Evolutionary conservation across 148 eudicot genomes (phyloP).

Genomic region (Fagopyrum homotropicum): DNA sequence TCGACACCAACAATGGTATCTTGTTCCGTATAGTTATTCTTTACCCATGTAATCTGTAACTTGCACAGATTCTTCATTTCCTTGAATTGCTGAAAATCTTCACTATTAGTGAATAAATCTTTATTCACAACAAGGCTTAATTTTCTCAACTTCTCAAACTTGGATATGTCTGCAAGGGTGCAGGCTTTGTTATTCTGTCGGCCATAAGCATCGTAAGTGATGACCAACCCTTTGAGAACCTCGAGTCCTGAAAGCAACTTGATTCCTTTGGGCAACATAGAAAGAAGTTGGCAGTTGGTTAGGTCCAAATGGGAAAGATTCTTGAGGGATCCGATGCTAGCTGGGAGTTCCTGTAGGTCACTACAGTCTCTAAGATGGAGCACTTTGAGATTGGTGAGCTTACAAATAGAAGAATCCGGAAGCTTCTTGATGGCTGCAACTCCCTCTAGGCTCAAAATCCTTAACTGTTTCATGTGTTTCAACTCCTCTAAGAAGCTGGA

Average conservation of each 20-base stretch:
- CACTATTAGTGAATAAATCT: slow-evolving; percentile 15
- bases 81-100: neutral
- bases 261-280: slow-evolving; percentile 38
- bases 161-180: slow-evolving; percentile 26
- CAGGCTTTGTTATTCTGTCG: slow-evolving; percentile 13
- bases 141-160: slow-evolving; percentile 23
- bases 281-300: slow-evolving; percentile 39
- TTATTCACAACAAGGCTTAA: slow-evolving; percentile 28
- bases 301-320: slow-evolving; percentile 42
- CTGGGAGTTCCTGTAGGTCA: slow-evolving; percentile 22
- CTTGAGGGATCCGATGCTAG: slow-evolving; percentile 32
- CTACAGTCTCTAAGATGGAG: slow-evolving; percentile 29
- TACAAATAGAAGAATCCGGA: slow-evolving; percentile 25
- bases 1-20: neutral
- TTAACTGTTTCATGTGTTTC: slow-evolving; percentile 19
- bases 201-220: slow-evolving; percentile 10
- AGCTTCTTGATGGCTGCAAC: slow-evolving; percentile 31
- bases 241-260: slow-evolving; percentile 19
- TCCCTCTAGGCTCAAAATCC: slow-evolving; percentile 41
- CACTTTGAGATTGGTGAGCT: slow-evolving; percentile 24
- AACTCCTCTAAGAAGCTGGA: slow-evolving; percentile 23
- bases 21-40: neutral
- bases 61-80: neutral
- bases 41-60: neutral
- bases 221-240: slow-evolving; percentile 50